Base-by-base conservation (phyloP, 2,329 filamentous ascomycete genomes). In the Phyllosticta citriasiana region DNA sequence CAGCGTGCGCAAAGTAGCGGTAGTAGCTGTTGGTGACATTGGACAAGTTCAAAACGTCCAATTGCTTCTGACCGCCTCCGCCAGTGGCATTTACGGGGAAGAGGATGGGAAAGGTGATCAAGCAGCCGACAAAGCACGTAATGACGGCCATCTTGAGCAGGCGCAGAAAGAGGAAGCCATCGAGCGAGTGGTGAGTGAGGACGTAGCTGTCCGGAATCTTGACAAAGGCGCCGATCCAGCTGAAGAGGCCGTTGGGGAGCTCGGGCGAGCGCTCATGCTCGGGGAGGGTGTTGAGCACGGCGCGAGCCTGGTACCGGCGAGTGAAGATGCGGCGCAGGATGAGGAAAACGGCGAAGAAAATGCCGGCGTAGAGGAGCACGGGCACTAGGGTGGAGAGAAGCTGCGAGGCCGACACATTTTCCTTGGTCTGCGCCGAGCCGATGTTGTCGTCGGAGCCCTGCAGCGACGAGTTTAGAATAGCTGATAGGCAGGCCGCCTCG, bases 11-110 rank as follows among this genome's bases (percentile, higher is more conserved):
- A 72, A 88, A 97, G 72, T 89, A 87, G 65, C 85, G 57, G 62
- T 57, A 57, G 51, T 82, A 81, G 59, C 84, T 74, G n/a, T 80
- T 66, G n/a, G 77, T 74, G 63, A 96, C 79, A 70, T 97, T 96
- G 66, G 87, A 81, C 69, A 96, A 89, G 10, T 86, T 87, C 65
- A 99, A 79, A 2, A 89, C 76, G 69, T 97, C 86, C 52, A 99
- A 82, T 74, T 96, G 82, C 10, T 67, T 62, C 57, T 84, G 76
- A 1, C 77, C 78, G 16, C 79, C 86, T 24, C 87, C 86, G 27
- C 93, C 94, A 0, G 91, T 97, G 35, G 85, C 85, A 73, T 97
- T 95, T 72, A 97, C 78, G 0, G 94, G 92, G 84, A 88, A 91
- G 24, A 97, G 79, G 50, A 97, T 80, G 0, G 94, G 93, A 54